Percentiles rank a stretch among this genome's conserved stretches.
These are phyloP conservation scores for Periconia macrospinosa DNA, from an alignment of 2,329 filamentous ascomycete genomes.

Conservation along the genomic window DNA sequence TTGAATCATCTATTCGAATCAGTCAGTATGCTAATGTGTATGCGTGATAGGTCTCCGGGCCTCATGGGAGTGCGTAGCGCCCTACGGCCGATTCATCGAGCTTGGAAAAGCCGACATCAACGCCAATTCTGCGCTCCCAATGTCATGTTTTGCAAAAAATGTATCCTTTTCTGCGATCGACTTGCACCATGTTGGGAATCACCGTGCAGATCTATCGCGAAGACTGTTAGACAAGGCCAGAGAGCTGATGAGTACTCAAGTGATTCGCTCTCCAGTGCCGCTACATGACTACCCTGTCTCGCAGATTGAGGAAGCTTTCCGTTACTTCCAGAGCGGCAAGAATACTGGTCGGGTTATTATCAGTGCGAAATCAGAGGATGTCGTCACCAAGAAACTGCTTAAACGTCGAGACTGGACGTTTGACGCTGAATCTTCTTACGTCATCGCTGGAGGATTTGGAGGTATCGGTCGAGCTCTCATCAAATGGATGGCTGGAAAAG, in stretches of 20 bases:
- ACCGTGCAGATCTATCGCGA: no score
- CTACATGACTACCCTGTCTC: slow-evolving; percentile 8
- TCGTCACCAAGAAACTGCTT: neutral
- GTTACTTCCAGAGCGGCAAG: slow-evolving; percentile 17
- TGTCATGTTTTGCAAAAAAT: slow-evolving; percentile 11
- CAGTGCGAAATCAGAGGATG: neutral
- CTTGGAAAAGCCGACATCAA: slow-evolving; percentile 14
- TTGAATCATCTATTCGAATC: no score
- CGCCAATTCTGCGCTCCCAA: slow-evolving; percentile 8
- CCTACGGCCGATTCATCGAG: slow-evolving; percentile 14
- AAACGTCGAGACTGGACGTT: neutral
- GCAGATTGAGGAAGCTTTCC: slow-evolving; percentile 13
- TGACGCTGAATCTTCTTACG: slow-evolving; percentile 5
- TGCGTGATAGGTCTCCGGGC: no score
- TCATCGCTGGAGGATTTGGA: slow-evolving; percentile 13
- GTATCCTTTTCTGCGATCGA: slow-evolving; percentile 5
- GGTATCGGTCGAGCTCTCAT: slow-evolving; percentile 9
- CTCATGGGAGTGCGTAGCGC: slow-evolving; percentile 49
- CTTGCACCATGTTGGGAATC: neutral
- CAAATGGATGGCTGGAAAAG: slow-evolving; percentile 14
- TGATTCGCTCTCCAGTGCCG: slow-evolving; percentile 4
- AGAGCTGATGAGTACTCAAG: neutral
- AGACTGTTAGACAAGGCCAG: no score
- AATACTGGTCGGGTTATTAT: slow-evolving; percentile 17
- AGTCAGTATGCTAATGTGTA: no score